phyloP scores from a whole-genome alignment of 2,329 filamentous ascomycete genomes.

The Xylaria sp. region DNA sequence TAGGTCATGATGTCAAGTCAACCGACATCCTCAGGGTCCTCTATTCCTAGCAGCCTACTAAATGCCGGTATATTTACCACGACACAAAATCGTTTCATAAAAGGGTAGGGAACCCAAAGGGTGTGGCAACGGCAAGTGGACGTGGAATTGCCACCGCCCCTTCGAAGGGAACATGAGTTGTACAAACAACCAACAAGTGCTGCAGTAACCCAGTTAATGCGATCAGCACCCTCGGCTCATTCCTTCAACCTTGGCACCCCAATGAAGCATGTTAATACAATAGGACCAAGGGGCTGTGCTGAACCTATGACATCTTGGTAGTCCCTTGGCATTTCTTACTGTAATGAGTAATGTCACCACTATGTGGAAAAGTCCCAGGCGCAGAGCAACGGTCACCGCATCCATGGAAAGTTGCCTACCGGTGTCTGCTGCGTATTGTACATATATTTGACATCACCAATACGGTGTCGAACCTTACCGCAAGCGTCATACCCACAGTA shows the following conservation, averaged over 20 bases:
- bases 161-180: not conserved
- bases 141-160: not conserved
- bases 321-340: conserved; percentile 17
- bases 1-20: conserved; percentile 13
- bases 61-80: not conserved
- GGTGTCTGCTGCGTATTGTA: not conserved
- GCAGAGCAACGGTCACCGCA: not conserved
- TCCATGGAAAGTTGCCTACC: not conserved
- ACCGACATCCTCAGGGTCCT: not conserved
- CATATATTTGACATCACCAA: not conserved
- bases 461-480: conserved; percentile 7
- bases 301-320: conserved; percentile 7
- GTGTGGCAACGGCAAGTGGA: not conserved
- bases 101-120: not conserved
- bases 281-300: conserved; percentile 11
- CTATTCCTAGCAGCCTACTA: not conserved
- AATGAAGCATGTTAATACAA: not conserved
- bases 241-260: conserved; percentile 11
- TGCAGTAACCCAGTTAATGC: not conserved
- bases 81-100: not conserved
- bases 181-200: not conserved
- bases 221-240: not conserved
- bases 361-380: not conserved
- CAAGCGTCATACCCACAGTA: conserved; percentile 32
- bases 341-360: not conserved